Base-by-base conservation (phyloP, 495 filamentous ascomycete genomes). In the Tetracladium setigerum region DNA sequence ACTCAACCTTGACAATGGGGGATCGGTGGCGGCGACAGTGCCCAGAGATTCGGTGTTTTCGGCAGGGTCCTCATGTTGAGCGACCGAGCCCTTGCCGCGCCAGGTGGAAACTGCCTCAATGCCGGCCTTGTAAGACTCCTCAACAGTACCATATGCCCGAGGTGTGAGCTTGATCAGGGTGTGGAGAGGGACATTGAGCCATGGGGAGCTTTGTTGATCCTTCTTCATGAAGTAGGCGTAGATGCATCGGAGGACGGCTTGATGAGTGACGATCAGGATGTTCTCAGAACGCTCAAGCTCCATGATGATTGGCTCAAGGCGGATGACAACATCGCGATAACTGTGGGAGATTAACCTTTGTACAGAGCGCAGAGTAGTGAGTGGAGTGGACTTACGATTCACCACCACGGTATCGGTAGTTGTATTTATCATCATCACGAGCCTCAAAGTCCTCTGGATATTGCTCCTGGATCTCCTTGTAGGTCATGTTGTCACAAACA, bases 161-260 rank as follows among this genome's bases (percentile, higher is more conserved):
- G 92, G 92, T 12, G 92, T 97, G 41, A 98, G 73, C 68, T 95
- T 95, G 65, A 98, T 96, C 22, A 98, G 68, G 9, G 88, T 95
- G 64, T 98, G 92, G 37, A 98, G 76, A 4, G 92, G 92, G 4
- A 90, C 86, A 35, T 73, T 88, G 82, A 97, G 94, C 92, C 92
- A 98, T n/a, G 92, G 92, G 44, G 83, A 88, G 61, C 83, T 73
- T 57, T 92, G 87, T 65, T 96, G 91, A 16, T 86, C 82, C 38
- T 90, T 83, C 55, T 96, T 94, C 84, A 96, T 95, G 66, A 96
- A 98, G 62, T 98, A 98, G 7, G 92, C 84, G 60, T 97, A 97
- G 54, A 98, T 96, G 68, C 92, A 98, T 43, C 92, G 79, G 46
- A 98, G 72, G 17, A 98, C 90, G 3, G 92, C 92, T 64, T 98